These are phyloP conservation scores for Colletotrichum limetticola DNA, from an alignment of 2,329 filamentous ascomycete genomes.

Conservation along the genomic window DNA sequence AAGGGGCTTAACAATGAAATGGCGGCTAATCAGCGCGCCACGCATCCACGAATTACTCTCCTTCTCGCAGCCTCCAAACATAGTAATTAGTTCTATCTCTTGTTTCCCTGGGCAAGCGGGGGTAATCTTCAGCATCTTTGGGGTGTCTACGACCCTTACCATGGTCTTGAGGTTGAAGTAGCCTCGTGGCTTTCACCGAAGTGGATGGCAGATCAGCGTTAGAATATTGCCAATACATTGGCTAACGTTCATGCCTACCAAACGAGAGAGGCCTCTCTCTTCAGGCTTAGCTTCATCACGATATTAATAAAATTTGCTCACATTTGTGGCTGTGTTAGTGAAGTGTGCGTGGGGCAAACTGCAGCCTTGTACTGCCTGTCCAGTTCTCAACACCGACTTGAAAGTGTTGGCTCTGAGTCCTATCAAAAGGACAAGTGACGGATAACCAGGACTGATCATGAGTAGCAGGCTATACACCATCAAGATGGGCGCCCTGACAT, in stretches of 20 bases:
- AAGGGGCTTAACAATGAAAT: background rate
- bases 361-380: too few species aligned
- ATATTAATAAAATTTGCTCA: too few species aligned
- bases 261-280: too few species aligned
- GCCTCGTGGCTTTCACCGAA: background rate
- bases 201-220: background rate
- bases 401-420: too few species aligned
- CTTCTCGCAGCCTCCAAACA: background rate
- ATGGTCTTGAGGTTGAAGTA: fast-evolving
- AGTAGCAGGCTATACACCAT: too few species aligned
- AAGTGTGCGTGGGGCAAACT: too few species aligned
- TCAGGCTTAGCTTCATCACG: background rate
- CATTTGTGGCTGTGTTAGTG: too few species aligned
- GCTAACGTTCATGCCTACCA: background rate
- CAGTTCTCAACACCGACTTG: too few species aligned
- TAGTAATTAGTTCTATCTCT: background rate
- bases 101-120: background rate
- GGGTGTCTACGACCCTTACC: background rate
- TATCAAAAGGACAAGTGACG: too few species aligned
- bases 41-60: background rate
- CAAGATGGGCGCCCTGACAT: too few species aligned
- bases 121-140: background rate
- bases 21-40: background rate
- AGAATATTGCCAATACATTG: background rate
- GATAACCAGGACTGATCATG: too few species aligned